These are phyloP conservation scores for Skeletonema marinoi DNA, from an alignment of 108 stramenopile species.

Conservation along the genomic window DNA sequence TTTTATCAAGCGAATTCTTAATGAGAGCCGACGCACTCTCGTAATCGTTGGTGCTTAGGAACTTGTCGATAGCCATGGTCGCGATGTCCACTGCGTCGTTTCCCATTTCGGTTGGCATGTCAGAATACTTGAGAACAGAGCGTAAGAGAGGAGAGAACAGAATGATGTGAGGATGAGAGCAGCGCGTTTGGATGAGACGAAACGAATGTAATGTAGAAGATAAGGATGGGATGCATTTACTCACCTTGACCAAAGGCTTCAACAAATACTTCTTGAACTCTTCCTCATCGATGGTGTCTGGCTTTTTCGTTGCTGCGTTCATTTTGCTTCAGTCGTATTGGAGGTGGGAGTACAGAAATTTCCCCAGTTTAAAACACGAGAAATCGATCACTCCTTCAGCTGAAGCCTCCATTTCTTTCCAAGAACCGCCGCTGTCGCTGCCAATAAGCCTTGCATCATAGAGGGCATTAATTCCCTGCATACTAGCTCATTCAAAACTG, in stretches of 20 bases:
- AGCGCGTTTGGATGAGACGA: background rate
- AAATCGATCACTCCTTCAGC: too few species aligned
- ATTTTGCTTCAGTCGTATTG: background rate
- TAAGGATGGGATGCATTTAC: background rate
- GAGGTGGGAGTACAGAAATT: too few species aligned
- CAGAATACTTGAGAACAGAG: constrained; percentile 56
- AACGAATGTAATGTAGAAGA: background rate
- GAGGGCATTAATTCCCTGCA: too few species aligned
- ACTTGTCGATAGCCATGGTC: constrained; percentile 85
- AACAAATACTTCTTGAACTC: constrained; percentile 49
- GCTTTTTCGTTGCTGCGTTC: background rate
- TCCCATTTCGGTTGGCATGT: constrained; percentile 86
- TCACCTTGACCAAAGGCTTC: constrained; percentile 57
- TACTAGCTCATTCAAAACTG: too few species aligned
- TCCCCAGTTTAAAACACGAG: too few species aligned
- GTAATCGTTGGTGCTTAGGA: constrained; percentile 68
- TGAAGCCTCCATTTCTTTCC: too few species aligned
- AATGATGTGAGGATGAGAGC: background rate
- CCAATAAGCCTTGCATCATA: too few species aligned
- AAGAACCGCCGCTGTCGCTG: too few species aligned
- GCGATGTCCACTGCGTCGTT: constrained; percentile 80
- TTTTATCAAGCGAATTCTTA: constrained; percentile 85
- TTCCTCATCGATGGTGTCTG: constrained; percentile 33
- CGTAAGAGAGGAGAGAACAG: background rate
- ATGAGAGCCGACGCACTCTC: constrained; percentile 70